Evolutionary conservation across 1,284 basidiomycete genomes (phyloP).

Genomic region (Laetiporus sulphureus): DNA sequence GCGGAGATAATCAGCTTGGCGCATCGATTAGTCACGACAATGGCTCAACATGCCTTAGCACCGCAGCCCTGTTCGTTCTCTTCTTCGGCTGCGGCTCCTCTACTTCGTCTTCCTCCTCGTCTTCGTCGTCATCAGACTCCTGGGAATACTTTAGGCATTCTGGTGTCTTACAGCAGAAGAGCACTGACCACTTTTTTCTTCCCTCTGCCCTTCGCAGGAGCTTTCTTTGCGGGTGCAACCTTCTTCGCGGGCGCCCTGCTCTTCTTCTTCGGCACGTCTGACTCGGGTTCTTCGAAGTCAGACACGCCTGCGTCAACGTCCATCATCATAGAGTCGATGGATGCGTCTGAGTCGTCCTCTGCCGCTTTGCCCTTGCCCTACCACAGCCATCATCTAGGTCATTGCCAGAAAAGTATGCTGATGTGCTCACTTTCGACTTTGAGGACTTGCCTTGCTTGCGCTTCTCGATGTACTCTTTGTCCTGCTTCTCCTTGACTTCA

Average conservation of each 20-base stretch:
- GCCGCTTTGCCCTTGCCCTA: slow-evolving; percentile 43
- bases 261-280: slow-evolving; percentile 49
- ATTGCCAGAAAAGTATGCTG: background rate
- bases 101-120: slow-evolving; percentile 55
- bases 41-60: slow-evolving; percentile 55
- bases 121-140: too few relatives aligned
- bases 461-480: slow-evolving; percentile 50
- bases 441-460: slow-evolving; percentile 19
- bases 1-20: too few relatives aligned
- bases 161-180: too few relatives aligned
- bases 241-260: slow-evolving; percentile 24
- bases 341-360: slow-evolving; percentile 43
- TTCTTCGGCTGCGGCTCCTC: slow-evolving; percentile 44
- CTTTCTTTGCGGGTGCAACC: slow-evolving; percentile 26
- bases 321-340: slow-evolving; percentile 71
- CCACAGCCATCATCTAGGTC: background rate
- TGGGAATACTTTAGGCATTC: too few relatives aligned
- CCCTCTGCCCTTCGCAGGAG: slow-evolving; percentile 36
- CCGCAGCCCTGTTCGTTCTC: slow-evolving; percentile 58
- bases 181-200: slow-evolving; percentile 41
- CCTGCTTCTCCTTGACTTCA: slow-evolving; percentile 61
- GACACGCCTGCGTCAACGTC: slow-evolving; percentile 21
- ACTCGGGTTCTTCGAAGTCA: slow-evolving; percentile 24
- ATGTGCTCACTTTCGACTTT: slow-evolving; percentile 19
- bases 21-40: too few relatives aligned